phyloP scores from a whole-genome alignment of 495 filamentous ascomycete species.

The Podospora comata region DNA sequence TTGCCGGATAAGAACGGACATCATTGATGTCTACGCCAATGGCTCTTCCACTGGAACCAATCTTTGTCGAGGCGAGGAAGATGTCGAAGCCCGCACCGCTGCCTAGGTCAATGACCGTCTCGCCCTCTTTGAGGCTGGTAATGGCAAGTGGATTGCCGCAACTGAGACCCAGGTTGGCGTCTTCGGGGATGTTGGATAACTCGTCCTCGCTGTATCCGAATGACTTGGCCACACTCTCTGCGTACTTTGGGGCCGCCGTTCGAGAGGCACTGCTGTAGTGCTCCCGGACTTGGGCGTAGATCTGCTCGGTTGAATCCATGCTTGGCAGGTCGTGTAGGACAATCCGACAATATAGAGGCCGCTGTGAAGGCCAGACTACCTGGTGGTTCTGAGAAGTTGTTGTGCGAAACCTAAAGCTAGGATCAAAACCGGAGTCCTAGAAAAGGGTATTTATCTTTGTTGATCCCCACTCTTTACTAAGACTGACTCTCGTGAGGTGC shows the following conservation, averaged over 20 bases:
- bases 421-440: too few species aligned
- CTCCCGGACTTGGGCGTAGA: slow-evolving; percentile 40
- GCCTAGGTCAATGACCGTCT: slow-evolving; percentile 62
- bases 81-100: slow-evolving; percentile 63
- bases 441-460: too few species aligned
- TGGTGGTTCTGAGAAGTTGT: too few species aligned
- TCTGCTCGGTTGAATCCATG: slow-evolving; percentile 27
- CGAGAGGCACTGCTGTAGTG: slow-evolving; percentile 39
- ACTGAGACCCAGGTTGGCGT: slow-evolving; percentile 61
- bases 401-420: too few species aligned
- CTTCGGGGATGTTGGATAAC: slow-evolving; percentile 51
- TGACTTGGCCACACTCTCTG: slow-evolving; percentile 49
- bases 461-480: too few species aligned
- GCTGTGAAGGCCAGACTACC: too few species aligned
- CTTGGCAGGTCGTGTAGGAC: not conserved
- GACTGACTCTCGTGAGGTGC: too few species aligned
- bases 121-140: slow-evolving; percentile 55
- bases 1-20: slow-evolving; percentile 28
- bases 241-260: slow-evolving; percentile 31
- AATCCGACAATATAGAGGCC: too few species aligned
- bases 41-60: slow-evolving; percentile 52
- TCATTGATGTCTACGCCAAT: slow-evolving; percentile 69
- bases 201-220: slow-evolving; percentile 61
- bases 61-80: slow-evolving; percentile 56
- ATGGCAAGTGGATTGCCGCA: slow-evolving; percentile 63